Base-by-base conservation (phyloP, 139 green algal species). In the Yamagishiella unicocca region DNA sequence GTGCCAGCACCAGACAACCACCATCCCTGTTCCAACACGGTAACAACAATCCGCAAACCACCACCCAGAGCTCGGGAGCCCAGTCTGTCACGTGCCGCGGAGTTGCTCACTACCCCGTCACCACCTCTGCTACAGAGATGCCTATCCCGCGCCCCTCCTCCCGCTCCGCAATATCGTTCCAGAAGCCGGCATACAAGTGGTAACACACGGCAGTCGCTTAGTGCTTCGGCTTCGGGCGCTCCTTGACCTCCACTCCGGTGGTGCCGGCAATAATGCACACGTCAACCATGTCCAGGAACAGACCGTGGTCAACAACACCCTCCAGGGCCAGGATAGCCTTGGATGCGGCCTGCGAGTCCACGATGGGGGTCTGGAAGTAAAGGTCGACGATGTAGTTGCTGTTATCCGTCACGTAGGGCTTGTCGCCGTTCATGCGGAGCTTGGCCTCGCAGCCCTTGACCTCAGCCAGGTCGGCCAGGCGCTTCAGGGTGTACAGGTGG, bases 311-410 rank as follows among this genome's bases (percentile, higher is more conserved):
- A 27, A 99, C 98, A 40, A 99, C 96, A 42, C 98, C 98, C 74
- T 97, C 95, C 38, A 98, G 84, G 1, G 86, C 92, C 8, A 94
- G 83, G 72, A 99, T 98, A 27, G 96, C 96, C 75, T 96, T 93
- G 55, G 95, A 95, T 22, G 96, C 96, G 37, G 95, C 95, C 12
- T 95, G 76, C 8, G 90, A 50, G 81, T 98, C 95, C 77, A 94
- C 94, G 90, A 97, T 96, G 43, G 95, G 94, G 25, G 71, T 90
- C 90, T 94, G 71, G 84, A 99, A 99, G 95, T 99, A 99, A 29
- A 99, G 94, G 92, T 99, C 98, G 3, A 99, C 96, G 64, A 99
- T 99, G 94, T 98, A 99, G 96, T 99, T 99, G 88, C 74, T 89
- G 95, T 99, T 99, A 93, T 99, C 98, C 8, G 98, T 99, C 24